Evolutionary conservation across 768 basidiomycete species (phyloP), one percentile per base, ranked within the genome.

Genomic region (Exidia glandulosa): DNA sequence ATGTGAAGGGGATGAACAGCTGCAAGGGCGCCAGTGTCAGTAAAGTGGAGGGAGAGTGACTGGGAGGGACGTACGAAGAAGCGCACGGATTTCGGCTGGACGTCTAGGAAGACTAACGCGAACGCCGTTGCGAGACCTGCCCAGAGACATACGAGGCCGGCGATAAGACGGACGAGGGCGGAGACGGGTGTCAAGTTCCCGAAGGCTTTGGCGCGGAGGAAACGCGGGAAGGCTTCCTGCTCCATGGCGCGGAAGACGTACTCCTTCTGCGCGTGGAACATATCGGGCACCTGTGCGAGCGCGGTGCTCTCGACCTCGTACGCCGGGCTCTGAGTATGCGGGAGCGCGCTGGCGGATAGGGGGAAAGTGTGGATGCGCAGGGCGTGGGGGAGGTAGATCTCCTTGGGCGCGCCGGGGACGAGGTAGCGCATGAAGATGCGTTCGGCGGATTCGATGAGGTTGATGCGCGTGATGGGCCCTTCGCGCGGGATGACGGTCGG

Each of bases 231-330:
- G 19, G 90, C 91, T 64, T 93, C 90, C 72, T 94, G 91, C 67
- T 96, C 94, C 86, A 97, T 93, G 0, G 91, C 90, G 52, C 89
- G 83, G 80, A 94, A 95, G 69, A 92, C 91, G 69, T 95, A 96
- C 69, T 96, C 93, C 76, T 98, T 97, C 76, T 98, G 95, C 0
- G 86, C 77, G 70, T 98, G 92, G 78, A 96, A 98, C 77, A 98
- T 88, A 70, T 99, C 96, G 14, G 96, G 96, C 16, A 78, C 75
- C 63, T 92, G 86, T 0, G 94, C 95, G 79, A 95, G 81, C 64
- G 88, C 73, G 47, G 78, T 81, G 45, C 84, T 72, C 72, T 94
- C 92, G 29, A 78, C 75, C 47, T 73, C 73, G 60, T 71, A 74
- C 54, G 70, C 68, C 25, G 70, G 68, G 61, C 68, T 70, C 67